These are phyloP conservation scores for Tulasnella sp. DNA, from an alignment of 768 basidiomycete genomes.

Conservation along the genomic window DNA sequence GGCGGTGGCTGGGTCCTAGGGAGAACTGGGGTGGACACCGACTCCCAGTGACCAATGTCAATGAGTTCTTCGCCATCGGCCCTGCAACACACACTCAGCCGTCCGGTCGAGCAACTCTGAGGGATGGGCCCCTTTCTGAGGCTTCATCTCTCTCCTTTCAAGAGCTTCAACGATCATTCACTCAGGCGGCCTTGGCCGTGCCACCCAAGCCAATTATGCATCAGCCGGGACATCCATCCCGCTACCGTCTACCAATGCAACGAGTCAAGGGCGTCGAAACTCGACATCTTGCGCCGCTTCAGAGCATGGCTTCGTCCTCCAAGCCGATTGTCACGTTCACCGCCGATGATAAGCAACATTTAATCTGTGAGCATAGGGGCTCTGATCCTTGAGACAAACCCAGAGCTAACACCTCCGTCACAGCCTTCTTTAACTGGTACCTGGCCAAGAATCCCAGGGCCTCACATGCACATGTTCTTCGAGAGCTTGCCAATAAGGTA, in stretches of 20 bases:
- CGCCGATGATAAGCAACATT: neutral
- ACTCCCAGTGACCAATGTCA: constrained; percentile 11
- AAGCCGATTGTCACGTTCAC: neutral
- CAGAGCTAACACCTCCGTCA: neutral
- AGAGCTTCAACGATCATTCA: constrained; percentile 1
- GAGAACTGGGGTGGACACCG: constrained; percentile 15
- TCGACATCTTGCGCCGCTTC: neutral
- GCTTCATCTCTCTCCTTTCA: neutral
- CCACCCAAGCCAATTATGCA: neutral
- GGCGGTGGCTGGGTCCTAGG: constrained; percentile 3
- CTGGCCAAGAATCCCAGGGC: neutral
- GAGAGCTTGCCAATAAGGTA: constrained; percentile 2
- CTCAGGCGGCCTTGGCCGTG: neutral
- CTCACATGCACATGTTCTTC: neutral
- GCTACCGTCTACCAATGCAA: neutral
- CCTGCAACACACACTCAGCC: neutral
- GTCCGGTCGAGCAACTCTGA: neutral
- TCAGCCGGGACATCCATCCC: neutral
- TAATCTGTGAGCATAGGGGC: neutral
- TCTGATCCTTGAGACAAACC: no score
- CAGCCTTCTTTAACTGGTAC: constrained; percentile 14
- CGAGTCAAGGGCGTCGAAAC: neutral
- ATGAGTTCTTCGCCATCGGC: constrained; percentile 9
- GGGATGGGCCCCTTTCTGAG: neutral
- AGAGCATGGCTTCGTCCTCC: neutral